Conservation (phyloP, 331 rosid genomes). For the Acacia pycnantha region DNA sequence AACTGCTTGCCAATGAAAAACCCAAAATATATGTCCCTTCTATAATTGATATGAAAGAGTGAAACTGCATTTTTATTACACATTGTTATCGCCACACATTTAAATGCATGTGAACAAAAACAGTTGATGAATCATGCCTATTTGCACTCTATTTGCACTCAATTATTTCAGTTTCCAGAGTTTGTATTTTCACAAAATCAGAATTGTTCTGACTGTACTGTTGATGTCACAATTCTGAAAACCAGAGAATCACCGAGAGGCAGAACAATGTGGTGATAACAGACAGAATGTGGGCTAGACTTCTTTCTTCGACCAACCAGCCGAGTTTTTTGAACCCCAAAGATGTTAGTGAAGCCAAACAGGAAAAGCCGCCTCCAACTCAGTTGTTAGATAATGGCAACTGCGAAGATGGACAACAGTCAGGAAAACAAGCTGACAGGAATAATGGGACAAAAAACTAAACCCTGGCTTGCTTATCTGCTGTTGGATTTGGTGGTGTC, state of each 20-base stretch:
- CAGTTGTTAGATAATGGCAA: slow-evolving; percentile 30
- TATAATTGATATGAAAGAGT: slow-evolving; percentile 3
- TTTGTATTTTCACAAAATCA: slow-evolving; percentile 6
- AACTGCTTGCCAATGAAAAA: neutral
- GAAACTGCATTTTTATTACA: neutral
- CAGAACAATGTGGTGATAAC: slow-evolving; percentile 82
- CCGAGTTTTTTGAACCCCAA: slow-evolving; percentile 55
- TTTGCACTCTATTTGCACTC: slow-evolving; percentile 1
- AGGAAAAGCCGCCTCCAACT: slow-evolving; percentile 29
- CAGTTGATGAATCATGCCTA: slow-evolving; percentile 1
- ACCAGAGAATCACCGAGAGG: slow-evolving; percentile 78
- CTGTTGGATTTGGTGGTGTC: slow-evolving; percentile 24
- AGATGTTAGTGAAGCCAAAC: slow-evolving; percentile 32
- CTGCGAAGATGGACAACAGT: neutral
- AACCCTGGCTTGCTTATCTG: slow-evolving; percentile 19
- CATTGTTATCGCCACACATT: neutral
- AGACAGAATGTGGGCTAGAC: slow-evolving; percentile 98
- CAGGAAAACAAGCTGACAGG: neutral
- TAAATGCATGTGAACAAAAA: slow-evolving; percentile 1
- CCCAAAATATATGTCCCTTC: neutral
- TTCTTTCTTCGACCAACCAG: slow-evolving; percentile 92
- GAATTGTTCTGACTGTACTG: slow-evolving; percentile 23
- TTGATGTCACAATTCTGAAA: slow-evolving; percentile 22
- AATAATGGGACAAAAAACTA: slow-evolving; percentile 16
- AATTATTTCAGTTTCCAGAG: neutral